A percentile compares a stretch with the other conserved stretches of the same genome.
Conservation (phyloP, 2,329 filamentous ascomycete species). For the Claviceps sp. region DNA sequence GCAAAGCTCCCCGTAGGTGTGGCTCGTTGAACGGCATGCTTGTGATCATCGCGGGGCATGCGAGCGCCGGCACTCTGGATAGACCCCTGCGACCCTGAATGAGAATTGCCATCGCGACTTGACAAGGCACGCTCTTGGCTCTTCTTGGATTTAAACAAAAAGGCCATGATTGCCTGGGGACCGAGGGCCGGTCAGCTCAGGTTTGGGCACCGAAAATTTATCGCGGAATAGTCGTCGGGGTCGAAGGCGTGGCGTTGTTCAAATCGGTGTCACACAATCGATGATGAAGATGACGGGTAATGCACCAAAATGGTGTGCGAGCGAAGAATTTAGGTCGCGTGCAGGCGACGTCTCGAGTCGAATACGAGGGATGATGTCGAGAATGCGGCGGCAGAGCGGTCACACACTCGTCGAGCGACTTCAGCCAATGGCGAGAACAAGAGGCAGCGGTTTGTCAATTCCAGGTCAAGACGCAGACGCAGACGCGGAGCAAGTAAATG, state of each 20-base stretch:
- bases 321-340: neutral
- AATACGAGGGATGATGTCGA: conserved; percentile 4
- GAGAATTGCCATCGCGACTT: conserved; percentile 39
- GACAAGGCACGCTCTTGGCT: conserved; percentile 48
- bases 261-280: neutral
- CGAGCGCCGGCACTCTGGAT: conserved; percentile 36
- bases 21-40: conserved; percentile 41
- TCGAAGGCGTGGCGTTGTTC: neutral
- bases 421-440: neutral
- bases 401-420: neutral
- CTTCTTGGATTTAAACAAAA: conserved; percentile 75
- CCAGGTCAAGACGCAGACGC: conserved; percentile 9
- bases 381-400: conserved; percentile 1
- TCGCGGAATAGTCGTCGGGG: neutral
- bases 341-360: neutral
- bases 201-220: neutral
- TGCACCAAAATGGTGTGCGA: neutral
- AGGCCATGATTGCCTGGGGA: conserved; percentile 50
- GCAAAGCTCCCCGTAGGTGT: conserved; percentile 68
- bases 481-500: conserved; percentile 18
- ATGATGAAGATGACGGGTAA: neutral
- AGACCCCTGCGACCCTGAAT: conserved; percentile 32
- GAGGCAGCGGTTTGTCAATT: conserved; percentile 9
- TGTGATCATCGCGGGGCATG: conserved; percentile 35
- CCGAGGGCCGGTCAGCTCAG: conserved; percentile 20